A percentile compares a stretch with the other conserved stretches of the same genome.
These are phyloP conservation scores for Ceratonia siliqua DNA, from an alignment of 306 rosid genomes.

Conservation along the genomic window DNA sequence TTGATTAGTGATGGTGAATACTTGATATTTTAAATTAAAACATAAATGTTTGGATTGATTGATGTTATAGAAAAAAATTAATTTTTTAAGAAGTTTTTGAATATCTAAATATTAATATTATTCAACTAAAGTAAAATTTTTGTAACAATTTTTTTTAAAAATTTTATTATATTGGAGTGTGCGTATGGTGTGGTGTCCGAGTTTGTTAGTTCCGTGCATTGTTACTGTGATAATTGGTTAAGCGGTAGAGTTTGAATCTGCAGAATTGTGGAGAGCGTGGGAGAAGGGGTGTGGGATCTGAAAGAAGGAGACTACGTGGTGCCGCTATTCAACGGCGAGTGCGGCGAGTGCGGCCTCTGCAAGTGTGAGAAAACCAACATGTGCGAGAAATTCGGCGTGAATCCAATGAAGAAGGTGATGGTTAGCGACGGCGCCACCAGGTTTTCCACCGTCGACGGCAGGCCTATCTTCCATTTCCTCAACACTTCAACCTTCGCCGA, in stretches of 20 bases:
- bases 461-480: constrained; percentile 70
- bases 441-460: constrained; percentile 49
- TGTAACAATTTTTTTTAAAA: no score
- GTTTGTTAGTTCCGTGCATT: no score
- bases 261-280: constrained; percentile 86
- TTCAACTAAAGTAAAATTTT: no score
- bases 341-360: constrained; percentile 64
- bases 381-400: constrained; percentile 65
- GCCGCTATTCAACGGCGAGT: constrained; percentile 77
- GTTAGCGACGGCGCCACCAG: constrained; percentile 53
- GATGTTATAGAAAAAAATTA: no score
- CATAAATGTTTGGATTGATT: no score
- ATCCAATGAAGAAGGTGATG: constrained; percentile 62
- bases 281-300: constrained; percentile 70
- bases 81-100: no score
- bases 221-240: no score
- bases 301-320: constrained; percentile 66
- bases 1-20: no score
- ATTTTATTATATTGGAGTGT: no score
- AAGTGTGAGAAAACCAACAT: constrained; percentile 47
- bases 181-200: no score
- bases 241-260: not conserved
- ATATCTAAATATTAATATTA: no score
- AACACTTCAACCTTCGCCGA: constrained; percentile 85
- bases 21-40: no score